Percentiles rank a stretch among this genome's conserved stretches.
phyloP scores from a whole-genome alignment of 768 basidiomycete genomes.

The Clitopilus hobsonii region DNA sequence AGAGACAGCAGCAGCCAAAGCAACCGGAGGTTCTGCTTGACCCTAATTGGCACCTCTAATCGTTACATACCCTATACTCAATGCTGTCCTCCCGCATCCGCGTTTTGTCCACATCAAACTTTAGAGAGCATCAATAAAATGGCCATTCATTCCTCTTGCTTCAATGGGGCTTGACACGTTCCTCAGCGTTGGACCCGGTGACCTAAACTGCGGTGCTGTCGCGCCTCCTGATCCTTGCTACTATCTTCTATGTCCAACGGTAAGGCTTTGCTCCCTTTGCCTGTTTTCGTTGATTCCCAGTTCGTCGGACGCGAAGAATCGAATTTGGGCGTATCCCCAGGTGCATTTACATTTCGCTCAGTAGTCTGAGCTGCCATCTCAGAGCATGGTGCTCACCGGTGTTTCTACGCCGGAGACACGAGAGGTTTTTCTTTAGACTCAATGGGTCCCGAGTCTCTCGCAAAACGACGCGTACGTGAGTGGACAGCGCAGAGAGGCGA shows the following conservation, averaged over 20 bases:
- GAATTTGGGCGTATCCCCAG: no score
- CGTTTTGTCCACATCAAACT: background rate
- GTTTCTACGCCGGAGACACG: no score
- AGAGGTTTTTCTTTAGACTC: no score
- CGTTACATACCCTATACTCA: background rate
- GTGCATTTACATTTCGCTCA: no score
- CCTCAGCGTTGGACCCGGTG: background rate
- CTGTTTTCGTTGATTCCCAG: no score
- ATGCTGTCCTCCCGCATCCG: background rate
- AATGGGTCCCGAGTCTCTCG: no score
- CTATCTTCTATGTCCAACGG: background rate
- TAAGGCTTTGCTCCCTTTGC: no score
- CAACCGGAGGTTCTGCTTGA: background rate
- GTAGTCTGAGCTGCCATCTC: no score
- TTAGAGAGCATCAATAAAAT: conserved; percentile 1
- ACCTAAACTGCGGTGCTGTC: background rate
- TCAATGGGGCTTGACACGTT: background rate
- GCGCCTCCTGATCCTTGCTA: background rate
- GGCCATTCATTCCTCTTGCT: background rate
- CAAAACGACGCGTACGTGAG: no score
- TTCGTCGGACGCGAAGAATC: no score
- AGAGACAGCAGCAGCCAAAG: background rate
- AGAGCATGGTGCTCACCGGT: no score
- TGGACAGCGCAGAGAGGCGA: no score
- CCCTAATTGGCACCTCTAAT: background rate